phyloP scores from a whole-genome alignment of 1,284 basidiomycete genomes.

The Lignosus rhinocerotis region DNA sequence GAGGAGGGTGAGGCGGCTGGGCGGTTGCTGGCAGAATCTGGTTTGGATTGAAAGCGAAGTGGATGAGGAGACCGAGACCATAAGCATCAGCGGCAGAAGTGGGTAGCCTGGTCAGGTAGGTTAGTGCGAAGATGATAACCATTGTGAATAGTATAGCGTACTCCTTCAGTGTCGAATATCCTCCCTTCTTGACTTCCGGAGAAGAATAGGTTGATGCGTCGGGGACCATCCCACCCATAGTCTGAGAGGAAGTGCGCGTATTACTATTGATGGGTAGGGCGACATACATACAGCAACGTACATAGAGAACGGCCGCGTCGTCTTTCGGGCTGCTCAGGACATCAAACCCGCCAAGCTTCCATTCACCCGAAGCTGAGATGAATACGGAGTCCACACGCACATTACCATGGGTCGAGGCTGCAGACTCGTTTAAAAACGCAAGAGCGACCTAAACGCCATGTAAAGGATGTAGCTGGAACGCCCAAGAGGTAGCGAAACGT shows the following conservation, averaged over 20 bases:
- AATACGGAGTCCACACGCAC: constrained; percentile 82
- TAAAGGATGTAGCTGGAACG: not conserved
- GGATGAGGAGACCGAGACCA: constrained; percentile 82
- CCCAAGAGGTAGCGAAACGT: constrained; percentile 35
- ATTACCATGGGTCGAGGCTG: constrained; percentile 87
- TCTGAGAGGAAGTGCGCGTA: constrained; percentile 46
- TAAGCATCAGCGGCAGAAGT: constrained; percentile 81
- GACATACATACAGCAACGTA: constrained; percentile 47
- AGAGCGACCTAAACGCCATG: constrained; percentile 69
- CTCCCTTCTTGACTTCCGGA: constrained; percentile 90
- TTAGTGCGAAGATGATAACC: not conserved
- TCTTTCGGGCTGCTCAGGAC: constrained; percentile 82
- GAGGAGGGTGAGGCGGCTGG: constrained; percentile 71
- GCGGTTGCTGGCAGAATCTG: constrained; percentile 70
- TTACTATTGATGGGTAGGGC: constrained; percentile 26
- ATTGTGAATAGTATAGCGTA: constrained; percentile 38
- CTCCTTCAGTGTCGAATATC: constrained; percentile 86
- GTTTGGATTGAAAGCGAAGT: constrained; percentile 83
- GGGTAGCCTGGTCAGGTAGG: constrained; percentile 53
- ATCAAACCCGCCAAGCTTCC: constrained; percentile 96
- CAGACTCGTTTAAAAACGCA: constrained; percentile 88
- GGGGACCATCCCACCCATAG: constrained; percentile 68
- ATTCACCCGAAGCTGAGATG: constrained; percentile 90
- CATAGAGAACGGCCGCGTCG: constrained; percentile 76
- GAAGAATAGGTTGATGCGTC: constrained; percentile 60